Conservation (phyloP, 2,329 filamentous ascomycete genomes). For the Fusarium sp. region DNA sequence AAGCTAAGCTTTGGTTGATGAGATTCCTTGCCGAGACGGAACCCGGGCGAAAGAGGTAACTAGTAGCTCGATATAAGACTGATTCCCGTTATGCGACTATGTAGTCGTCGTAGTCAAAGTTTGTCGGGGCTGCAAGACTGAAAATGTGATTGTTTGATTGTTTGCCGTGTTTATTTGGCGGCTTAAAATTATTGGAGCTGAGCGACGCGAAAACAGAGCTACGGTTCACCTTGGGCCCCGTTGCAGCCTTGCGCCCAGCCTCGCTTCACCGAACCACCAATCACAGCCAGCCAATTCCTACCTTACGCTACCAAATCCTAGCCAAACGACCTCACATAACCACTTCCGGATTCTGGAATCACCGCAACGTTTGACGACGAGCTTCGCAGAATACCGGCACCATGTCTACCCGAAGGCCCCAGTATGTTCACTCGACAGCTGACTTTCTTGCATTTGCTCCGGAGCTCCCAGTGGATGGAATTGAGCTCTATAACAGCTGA, state of each 20-base stretch:
- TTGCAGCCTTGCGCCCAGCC: slow-evolving; percentile 41
- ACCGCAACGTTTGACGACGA: slow-evolving; percentile 41
- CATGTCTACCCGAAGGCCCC: slow-evolving; percentile 55
- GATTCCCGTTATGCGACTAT: neutral
- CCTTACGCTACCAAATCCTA: slow-evolving; percentile 51
- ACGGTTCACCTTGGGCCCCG: slow-evolving; percentile 9
- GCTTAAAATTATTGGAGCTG: slow-evolving; percentile 43
- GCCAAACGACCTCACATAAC: slow-evolving; percentile 43
- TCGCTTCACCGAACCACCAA: slow-evolving; percentile 47
- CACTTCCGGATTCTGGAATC: slow-evolving; percentile 42
- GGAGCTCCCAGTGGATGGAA: slow-evolving; percentile 25
- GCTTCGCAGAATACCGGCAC: slow-evolving; percentile 45
- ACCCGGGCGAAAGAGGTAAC: neutral
- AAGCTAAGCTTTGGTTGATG: slow-evolving; percentile 26
- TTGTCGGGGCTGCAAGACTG: slow-evolving; percentile 26
- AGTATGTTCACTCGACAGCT: slow-evolving; percentile 47
- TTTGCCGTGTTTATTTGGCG: slow-evolving; percentile 38
- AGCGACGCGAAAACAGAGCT: slow-evolving; percentile 44
- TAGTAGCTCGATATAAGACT: neutral
- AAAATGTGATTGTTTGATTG: slow-evolving; percentile 11
- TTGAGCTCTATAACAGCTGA: slow-evolving; percentile 30
- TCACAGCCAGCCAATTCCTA: slow-evolving; percentile 52
- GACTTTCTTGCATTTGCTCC: neutral
- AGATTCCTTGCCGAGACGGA: slow-evolving; percentile 14
- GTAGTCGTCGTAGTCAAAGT: neutral